Base-by-base conservation (phyloP, 495 filamentous ascomycete species). In the Aspergillus haitiensis region DNA sequence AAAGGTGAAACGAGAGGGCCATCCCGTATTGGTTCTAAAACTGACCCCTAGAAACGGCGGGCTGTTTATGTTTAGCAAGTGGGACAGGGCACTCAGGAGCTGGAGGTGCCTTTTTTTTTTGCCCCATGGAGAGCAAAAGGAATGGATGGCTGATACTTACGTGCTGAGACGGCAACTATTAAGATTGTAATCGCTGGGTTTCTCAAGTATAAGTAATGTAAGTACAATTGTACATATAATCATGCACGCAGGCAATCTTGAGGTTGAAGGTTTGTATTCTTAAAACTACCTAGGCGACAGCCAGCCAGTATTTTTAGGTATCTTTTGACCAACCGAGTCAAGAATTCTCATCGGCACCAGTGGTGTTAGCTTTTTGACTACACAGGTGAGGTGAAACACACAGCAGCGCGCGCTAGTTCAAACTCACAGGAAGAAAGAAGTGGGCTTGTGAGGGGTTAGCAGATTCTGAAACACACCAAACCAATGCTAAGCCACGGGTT, bases 1-100 rank as follows among this genome's bases (percentile, higher is more conserved):
- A 39, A 54, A 60, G 35, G 57, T 67, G 65, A 67, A 67, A 67
- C 65, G 47, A 45, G 39, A 58, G 62, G 54, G 62, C 62, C 36
- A 64, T 50, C 48, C 39, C 52, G 50, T 52, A 42, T 42, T 51
- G 52, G 57, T 61, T 55, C 31, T 54, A 44, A 66, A 44, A 61
- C 62, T 59, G 16, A 48, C 61, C 58, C 61, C 61, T 67, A 59
- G 65, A 59, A 61, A 42, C 46, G 13, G 58, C 45, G 55, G 54
- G 37, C 60, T 50, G 35, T 44, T 35, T 13, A 39, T 35, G n/a
- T 50, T 55, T 44, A 44, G 44, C 49, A 40, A 39, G 44, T 47
- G n/a, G 44, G 44, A 47, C 44, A 47, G 27, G 44, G 44, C 15
- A 47, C 21, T 27, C 21, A 3, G 21, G 21, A 27, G 21, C 21